A percentile compares a stretch with the other conserved stretches of the same genome.
Conservation (phyloP, 768 basidiomycete species). For the Suillus fuscotomentosus region DNA sequence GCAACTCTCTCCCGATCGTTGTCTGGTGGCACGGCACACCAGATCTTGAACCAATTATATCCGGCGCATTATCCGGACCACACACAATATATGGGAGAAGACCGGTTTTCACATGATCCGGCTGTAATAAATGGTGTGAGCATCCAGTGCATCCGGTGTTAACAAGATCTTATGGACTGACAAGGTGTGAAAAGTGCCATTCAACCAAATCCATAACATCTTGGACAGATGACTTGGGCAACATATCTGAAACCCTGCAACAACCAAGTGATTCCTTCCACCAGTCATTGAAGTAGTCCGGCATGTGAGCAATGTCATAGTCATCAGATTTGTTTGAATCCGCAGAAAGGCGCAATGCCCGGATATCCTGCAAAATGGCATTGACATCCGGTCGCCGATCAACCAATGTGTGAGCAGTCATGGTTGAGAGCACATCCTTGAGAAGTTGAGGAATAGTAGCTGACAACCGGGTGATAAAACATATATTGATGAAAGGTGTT, state of each 20-base stretch:
- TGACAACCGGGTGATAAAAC: background rate
- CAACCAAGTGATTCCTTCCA: background rate
- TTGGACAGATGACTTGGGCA: background rate
- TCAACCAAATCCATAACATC: background rate
- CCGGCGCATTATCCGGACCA: background rate
- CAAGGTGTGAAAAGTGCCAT: background rate
- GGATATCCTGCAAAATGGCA: background rate
- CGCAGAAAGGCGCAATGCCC: background rate
- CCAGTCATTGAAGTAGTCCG: background rate
- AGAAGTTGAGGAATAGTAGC: background rate
- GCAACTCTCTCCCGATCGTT: background rate
- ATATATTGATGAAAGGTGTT: background rate
- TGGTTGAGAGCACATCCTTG: background rate
- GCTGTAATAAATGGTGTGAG: background rate
- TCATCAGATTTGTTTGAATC: background rate
- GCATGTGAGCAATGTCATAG: background rate
- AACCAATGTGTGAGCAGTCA: background rate
- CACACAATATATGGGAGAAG: background rate
- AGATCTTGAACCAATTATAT: background rate
- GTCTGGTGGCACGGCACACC: background rate
- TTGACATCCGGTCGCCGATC: background rate
- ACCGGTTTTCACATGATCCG: background rate
- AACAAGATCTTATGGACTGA: background rate
- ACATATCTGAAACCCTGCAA: background rate
- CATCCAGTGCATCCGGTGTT: background rate